These are phyloP conservation scores for Bolboschoenus planiculmis DNA, from an alignment of 176 grass and related monocot genomes.

Conservation along the genomic window DNA sequence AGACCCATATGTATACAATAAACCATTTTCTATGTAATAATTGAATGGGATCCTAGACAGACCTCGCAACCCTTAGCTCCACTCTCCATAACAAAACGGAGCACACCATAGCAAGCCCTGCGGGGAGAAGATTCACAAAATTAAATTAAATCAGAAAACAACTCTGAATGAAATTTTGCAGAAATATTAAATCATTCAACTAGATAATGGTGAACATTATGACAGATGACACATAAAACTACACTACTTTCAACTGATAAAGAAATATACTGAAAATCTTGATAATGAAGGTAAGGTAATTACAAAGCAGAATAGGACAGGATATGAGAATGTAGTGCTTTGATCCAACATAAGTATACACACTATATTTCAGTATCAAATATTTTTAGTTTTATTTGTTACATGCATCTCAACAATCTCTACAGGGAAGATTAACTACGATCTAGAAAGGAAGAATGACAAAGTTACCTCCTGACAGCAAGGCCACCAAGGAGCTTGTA, in stretches of 20 bases:
- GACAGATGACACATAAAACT: not conserved
- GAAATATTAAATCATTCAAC: not conserved
- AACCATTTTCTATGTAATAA: not conserved
- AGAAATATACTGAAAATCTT: not conserved
- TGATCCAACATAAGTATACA: not conserved
- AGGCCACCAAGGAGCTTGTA: conserved; percentile 85
- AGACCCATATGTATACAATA: not conserved
- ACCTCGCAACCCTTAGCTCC: conserved; percentile 92
- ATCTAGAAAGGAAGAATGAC: not conserved
- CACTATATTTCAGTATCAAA: not conserved
- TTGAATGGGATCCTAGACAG: not conserved
- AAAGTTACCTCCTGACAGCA: conserved; percentile 63
- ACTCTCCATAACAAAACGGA: conserved; percentile 93
- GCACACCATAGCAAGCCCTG: conserved; percentile 95
- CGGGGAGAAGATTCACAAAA: not conserved
- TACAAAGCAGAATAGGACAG: not conserved
- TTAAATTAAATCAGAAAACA: not conserved
- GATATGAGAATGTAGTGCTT: not conserved
- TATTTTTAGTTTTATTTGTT: not conserved
- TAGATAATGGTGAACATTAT: not conserved
- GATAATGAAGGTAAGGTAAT: not conserved
- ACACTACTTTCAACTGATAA: not conserved
- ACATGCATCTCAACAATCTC: not conserved
- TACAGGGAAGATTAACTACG: not conserved
- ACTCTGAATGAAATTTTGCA: not conserved